These are phyloP conservation scores for Hypoxylon sp. DNA, from an alignment of 2,329 filamentous ascomycete species.

Conservation along the genomic window DNA sequence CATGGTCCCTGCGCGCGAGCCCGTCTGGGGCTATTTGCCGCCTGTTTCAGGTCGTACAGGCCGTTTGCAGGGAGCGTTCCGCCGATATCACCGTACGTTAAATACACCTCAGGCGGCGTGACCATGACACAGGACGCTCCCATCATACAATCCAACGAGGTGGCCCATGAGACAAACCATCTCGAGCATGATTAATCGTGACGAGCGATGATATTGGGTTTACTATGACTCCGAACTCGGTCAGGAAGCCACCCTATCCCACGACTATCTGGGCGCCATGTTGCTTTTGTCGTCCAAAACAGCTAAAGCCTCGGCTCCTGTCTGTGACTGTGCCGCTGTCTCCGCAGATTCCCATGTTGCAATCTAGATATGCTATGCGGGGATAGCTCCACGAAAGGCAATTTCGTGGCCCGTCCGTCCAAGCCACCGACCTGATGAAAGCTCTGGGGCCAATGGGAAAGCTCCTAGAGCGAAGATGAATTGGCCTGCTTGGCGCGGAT, in stretches of 20 bases:
- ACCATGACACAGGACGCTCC: not conserved
- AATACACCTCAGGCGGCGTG: slow-evolving; percentile 20
- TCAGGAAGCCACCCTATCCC: not conserved
- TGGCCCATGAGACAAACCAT: not conserved
- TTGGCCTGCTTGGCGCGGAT: slow-evolving; percentile 8
- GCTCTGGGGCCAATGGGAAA: slow-evolving; percentile 25
- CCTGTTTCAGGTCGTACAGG: slow-evolving; percentile 10
- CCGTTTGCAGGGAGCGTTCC: slow-evolving; percentile 12
- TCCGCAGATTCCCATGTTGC: slow-evolving; percentile 11
- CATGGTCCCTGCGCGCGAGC: not conserved
- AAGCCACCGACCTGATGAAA: not conserved
- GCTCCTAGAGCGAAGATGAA: slow-evolving; percentile 25
- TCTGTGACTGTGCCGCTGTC: slow-evolving; percentile 2
- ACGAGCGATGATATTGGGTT: not conserved
- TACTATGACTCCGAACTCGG: not conserved
- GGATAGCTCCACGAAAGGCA: slow-evolving; percentile 9
- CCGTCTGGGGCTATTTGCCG: slow-evolving; percentile 2
- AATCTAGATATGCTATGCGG: slow-evolving; percentile 13
- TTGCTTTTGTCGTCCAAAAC: slow-evolving; percentile 4
- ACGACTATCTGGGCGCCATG: not conserved
- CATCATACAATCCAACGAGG: not conserved
- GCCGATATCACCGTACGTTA: slow-evolving; percentile 15
- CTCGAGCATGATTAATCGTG: not conserved
- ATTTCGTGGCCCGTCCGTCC: slow-evolving; percentile 13
- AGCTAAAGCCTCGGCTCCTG: slow-evolving; percentile 22